Percentiles rank a stretch among this genome's conserved stretches.
phyloP scores from a whole-genome alignment of 2,329 filamentous ascomycete species.

The Colletotrichum liriopes region DNA sequence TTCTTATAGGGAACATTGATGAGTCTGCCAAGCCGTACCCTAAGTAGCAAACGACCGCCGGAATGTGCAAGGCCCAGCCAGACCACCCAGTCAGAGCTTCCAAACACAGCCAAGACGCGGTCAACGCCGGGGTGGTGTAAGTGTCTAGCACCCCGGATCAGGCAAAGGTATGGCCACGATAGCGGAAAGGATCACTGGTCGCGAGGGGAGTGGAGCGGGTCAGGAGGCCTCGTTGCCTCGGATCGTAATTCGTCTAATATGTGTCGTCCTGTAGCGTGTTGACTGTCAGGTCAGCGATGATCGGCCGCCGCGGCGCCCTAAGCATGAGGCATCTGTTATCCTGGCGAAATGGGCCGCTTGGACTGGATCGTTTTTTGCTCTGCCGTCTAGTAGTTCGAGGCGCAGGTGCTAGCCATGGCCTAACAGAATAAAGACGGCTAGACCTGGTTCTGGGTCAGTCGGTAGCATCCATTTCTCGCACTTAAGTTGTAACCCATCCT shows the following conservation, averaged over 20 bases:
- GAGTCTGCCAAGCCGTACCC: neutral
- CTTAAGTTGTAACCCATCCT: conserved; percentile 6
- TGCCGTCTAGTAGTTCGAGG: conserved; percentile 1
- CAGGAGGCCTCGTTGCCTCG: neutral
- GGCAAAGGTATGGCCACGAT: conserved; percentile 7
- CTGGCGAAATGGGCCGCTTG: conserved; percentile 15
- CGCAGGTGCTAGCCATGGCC: conserved; percentile 2
- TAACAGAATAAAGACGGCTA: conserved; percentile 22
- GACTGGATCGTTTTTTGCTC: conserved; percentile 6
- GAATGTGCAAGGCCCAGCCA: neutral
- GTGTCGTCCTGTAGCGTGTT: conserved; percentile 7
- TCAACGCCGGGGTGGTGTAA: neutral
- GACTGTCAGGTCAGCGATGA: conserved; percentile 8
- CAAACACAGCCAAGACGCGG: conserved; percentile 17
- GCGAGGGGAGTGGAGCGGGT: neutral
- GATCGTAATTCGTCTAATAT: neutral
- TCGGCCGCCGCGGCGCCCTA: conserved; percentile 6
- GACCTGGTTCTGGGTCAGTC: conserved; percentile 3
- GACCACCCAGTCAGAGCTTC: neutral
- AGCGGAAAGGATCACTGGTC: conserved; percentile 5
- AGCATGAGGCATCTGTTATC: conserved; percentile 6
- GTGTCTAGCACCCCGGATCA: conserved; percentile 36
- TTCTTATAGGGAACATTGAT: conserved; percentile 21
- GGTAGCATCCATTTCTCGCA: conserved; percentile 23
- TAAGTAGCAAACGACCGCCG: neutral